Evolutionary conservation across 2,329 filamentous ascomycete species (phyloP).

Genomic region (Cladosporium sp.): DNA sequence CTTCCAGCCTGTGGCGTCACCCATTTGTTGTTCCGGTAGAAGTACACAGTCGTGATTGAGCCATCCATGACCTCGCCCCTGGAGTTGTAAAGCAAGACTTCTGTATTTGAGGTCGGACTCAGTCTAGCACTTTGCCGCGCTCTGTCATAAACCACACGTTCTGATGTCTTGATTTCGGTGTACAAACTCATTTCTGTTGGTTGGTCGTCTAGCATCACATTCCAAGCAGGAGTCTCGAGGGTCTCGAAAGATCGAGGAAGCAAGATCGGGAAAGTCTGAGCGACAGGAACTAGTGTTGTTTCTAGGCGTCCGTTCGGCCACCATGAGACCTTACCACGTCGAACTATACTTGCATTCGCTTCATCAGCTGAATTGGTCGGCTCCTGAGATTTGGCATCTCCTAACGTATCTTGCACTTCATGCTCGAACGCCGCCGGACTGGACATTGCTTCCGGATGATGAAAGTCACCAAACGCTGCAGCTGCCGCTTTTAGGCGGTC

Average conservation of each 20-base stretch:
- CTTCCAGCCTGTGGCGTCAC: conserved; percentile 79
- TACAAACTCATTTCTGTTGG: conserved; percentile 55
- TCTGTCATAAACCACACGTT: conserved; percentile 65
- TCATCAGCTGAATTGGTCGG: too few relatives aligned
- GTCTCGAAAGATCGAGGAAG: background rate
- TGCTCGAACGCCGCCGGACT: background rate
- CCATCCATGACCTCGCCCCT: conserved; percentile 72
- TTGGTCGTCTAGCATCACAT: conserved; percentile 49
- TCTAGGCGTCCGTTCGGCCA: background rate
- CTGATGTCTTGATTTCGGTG: conserved; percentile 83
- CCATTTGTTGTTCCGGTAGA: conserved; percentile 70
- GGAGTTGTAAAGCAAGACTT: conserved; percentile 71
- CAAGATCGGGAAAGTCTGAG: background rate
- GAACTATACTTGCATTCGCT: background rate
- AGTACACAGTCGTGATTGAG: conserved; percentile 76
- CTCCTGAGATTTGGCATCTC: too few relatives aligned
- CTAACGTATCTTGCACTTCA: background rate
- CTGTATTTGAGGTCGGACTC: conserved; percentile 39
- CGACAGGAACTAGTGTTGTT: background rate
- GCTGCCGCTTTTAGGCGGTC: conserved; percentile 5
- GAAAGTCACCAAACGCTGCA: background rate
- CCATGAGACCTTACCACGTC: background rate
- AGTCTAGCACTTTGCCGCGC: conserved; percentile 62
- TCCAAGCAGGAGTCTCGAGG: conserved; percentile 19
- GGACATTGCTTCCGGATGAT: background rate